These are phyloP conservation scores for Salicornia ramosissima DNA, from an alignment of 148 eudicot species.

Conservation along the genomic window DNA sequence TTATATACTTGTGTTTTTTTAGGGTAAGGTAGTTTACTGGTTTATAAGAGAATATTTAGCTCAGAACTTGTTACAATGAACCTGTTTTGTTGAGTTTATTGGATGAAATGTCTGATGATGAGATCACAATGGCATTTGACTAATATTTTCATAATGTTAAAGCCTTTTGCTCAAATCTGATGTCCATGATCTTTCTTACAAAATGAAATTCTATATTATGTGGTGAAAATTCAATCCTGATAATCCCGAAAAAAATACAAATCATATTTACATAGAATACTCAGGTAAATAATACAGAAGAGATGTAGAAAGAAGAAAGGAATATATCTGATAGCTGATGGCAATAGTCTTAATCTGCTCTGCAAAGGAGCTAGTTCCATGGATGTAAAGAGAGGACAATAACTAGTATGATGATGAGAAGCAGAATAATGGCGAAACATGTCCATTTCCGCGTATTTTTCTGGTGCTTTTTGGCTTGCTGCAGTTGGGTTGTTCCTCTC, in stretches of 20 bases:
- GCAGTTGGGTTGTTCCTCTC: constrained; percentile 35
- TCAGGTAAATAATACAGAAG: neutral
- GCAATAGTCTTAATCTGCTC: neutral
- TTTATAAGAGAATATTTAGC: neutral
- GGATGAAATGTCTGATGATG: neutral
- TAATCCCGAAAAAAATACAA: neutral
- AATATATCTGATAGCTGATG: neutral
- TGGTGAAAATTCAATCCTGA: constrained; percentile 1
- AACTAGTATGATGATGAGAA: constrained; percentile 34
- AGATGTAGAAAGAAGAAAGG: neutral
- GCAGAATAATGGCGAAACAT: constrained; percentile 40
- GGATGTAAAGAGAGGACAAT: constrained; percentile 34
- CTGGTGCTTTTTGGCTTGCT: constrained; percentile 41
- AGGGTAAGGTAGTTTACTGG: neutral
- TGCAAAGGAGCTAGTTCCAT: constrained; percentile 14
- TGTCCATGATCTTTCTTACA: neutral
- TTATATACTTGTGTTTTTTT: neutral
- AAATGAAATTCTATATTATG: neutral
- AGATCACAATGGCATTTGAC: neutral
- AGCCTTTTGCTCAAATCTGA: neutral
- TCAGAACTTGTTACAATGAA: neutral
- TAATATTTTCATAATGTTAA: neutral
- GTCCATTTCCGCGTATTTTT: constrained; percentile 58
- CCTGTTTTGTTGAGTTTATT: neutral
- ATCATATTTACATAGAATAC: constrained; percentile 5